A percentile compares a stretch with the other conserved stretches of the same genome.
These are phyloP conservation scores for Ceratocystis destructans DNA, from an alignment of 2,329 filamentous ascomycete genomes.

Conservation along the genomic window DNA sequence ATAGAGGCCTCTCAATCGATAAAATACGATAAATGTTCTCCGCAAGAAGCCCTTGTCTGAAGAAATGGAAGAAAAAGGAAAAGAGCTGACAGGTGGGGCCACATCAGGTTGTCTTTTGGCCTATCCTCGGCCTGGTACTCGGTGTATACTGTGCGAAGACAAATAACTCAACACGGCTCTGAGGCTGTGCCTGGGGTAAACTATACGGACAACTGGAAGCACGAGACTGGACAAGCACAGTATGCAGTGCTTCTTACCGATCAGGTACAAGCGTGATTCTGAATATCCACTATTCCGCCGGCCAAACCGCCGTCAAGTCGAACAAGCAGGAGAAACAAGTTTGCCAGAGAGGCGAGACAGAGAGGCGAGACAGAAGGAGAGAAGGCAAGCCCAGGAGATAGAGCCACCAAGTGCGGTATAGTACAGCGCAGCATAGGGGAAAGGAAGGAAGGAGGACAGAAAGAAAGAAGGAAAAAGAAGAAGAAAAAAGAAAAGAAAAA, in stretches of 20 bases:
- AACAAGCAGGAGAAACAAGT: constrained; percentile 22
- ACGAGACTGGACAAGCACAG: not conserved
- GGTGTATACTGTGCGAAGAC: constrained; percentile 7
- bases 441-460: not conserved
- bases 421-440: not conserved
- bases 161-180: not conserved
- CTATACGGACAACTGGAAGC: not conserved
- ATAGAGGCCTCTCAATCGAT: not conserved
- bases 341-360: not conserved
- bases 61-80: constrained; percentile 7
- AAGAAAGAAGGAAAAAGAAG: not conserved
- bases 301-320: constrained; percentile 40
- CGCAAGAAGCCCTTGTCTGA: not conserved
- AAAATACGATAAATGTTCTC: constrained; percentile 2
- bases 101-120: constrained; percentile 4
- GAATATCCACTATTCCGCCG: constrained; percentile 39
- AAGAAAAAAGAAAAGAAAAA: not conserved
- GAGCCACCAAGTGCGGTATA: too few species aligned
- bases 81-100: constrained; percentile 10
- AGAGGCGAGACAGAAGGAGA: too few species aligned
- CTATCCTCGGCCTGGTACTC: constrained; percentile 9
- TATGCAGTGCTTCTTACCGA: not conserved
- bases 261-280: not conserved
- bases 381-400: not conserved
- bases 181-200: not conserved